Conservation (phyloP, 176 grass and related monocot genomes). For the Triticum dicoccoides region DNA sequence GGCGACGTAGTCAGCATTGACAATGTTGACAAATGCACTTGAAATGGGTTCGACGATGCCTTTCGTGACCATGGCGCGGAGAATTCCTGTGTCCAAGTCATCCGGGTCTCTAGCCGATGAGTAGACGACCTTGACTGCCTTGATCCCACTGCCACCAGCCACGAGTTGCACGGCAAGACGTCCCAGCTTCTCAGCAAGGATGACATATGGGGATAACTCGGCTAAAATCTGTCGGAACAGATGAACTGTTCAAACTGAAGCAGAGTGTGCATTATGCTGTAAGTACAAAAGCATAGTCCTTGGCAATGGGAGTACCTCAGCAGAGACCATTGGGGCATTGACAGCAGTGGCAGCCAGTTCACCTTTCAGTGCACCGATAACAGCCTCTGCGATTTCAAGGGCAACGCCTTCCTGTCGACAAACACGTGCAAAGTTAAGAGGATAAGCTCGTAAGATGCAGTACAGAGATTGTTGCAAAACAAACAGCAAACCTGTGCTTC, state of each 20-base stretch:
- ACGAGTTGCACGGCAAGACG: conserved; percentile 82
- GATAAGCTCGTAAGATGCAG: neutral
- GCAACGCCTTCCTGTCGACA: conserved; percentile 75
- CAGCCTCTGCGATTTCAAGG: conserved; percentile 85
- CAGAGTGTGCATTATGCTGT: neutral
- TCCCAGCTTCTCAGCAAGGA: conserved; percentile 87
- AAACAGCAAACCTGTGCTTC: conserved; percentile 79
- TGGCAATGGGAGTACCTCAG: conserved; percentile 45
- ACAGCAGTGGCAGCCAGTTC: conserved; percentile 85
- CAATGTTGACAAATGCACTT: conserved; percentile 67
- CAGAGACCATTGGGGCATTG: conserved; percentile 87
- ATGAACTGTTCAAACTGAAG: neutral
- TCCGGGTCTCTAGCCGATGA: conserved; percentile 62
- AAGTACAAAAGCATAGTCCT: neutral
- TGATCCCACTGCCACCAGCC: conserved; percentile 65
- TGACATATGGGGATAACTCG: conserved; percentile 64
- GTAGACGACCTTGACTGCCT: conserved; percentile 70
- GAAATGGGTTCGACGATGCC: conserved; percentile 85
- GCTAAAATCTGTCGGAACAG: conserved; percentile 45
- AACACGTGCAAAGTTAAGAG: neutral
- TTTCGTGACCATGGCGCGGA: conserved; percentile 69
- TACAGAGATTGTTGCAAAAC: neutral
- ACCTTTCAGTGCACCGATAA: conserved; percentile 77
- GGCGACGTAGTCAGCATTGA: conserved; percentile 77
- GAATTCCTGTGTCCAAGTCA: conserved; percentile 73